A percentile compares a stretch with the other conserved stretches of the same genome.
Evolutionary conservation across 2,329 filamentous ascomycete species (phyloP).

Genomic region (Alternaria postmessia): DNA sequence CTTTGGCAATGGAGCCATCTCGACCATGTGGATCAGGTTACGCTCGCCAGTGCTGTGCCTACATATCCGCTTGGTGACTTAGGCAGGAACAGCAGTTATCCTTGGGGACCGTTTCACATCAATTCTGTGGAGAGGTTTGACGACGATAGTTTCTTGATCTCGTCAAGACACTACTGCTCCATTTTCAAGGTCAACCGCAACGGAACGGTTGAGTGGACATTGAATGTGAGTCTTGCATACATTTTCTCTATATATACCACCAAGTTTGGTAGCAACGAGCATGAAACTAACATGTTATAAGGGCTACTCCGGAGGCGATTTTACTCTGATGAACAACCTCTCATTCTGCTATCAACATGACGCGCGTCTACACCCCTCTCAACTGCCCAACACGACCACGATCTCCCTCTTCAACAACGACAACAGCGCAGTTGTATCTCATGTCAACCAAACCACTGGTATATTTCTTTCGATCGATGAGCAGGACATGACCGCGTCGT

Average conservation of each 20-base stretch:
- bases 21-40: conserved; percentile 9
- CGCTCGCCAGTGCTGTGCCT: conserved; percentile 6
- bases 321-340: conserved; percentile 11
- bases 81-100: conserved; percentile 7
- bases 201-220: conserved; percentile 6
- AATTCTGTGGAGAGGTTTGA: conserved; percentile 6
- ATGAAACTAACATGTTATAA: background rate
- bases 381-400: background rate
- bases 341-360: conserved; percentile 22
- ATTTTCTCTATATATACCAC: background rate
- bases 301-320: conserved; percentile 16
- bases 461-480: conserved; percentile 14
- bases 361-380: conserved; percentile 12
- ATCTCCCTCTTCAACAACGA: conserved; percentile 10
- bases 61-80: conserved; percentile 2
- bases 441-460: conserved; percentile 2
- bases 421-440: conserved; percentile 4
- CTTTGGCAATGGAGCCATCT: conserved; percentile 20
- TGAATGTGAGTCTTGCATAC: conserved; percentile 1
- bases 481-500: conserved; percentile 9
- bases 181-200: conserved; percentile 3
- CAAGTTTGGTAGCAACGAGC: background rate
- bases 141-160: conserved; percentile 6
- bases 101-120: conserved; percentile 7
- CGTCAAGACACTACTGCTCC: conserved; percentile 6